Conservation (phyloP, 1,139 yeast species). For the Yamadazyma kanchanaburiensis region DNA sequence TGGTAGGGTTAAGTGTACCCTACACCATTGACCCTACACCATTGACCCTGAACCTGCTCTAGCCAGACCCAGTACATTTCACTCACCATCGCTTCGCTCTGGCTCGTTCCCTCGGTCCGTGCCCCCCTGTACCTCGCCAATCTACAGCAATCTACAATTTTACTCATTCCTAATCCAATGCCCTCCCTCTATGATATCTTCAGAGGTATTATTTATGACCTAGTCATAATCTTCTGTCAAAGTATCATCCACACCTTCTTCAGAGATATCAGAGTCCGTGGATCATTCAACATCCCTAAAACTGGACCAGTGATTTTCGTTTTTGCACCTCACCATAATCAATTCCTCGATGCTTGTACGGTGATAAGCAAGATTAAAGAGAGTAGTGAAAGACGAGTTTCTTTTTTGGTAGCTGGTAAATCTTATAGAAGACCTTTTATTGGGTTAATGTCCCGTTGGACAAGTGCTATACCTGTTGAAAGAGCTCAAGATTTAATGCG, state of each 20-base stretch:
- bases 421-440: constrained; percentile 52
- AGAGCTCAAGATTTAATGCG: constrained; percentile 66
- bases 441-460: constrained; percentile 54
- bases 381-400: constrained; percentile 37
- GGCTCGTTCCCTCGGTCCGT: too few relatives aligned
- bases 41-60: too few relatives aligned
- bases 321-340: constrained; percentile 47
- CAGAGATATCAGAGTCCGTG: constrained; percentile 39
- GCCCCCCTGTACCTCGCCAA: too few relatives aligned
- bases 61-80: too few relatives aligned
- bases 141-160: too few relatives aligned
- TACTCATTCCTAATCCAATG: too few relatives aligned
- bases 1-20: too few relatives aligned
- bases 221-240: constrained; percentile 34
- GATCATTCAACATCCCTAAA: constrained; percentile 38
- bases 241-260: constrained; percentile 40
- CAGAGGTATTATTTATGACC: constrained; percentile 24
- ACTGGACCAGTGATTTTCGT: constrained; percentile 42
- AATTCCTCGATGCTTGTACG: constrained; percentile 41
- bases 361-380: constrained; percentile 39
- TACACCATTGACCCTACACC: too few relatives aligned
- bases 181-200: constrained; percentile 2
- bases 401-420: constrained; percentile 65
- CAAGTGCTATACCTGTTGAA: constrained; percentile 70
- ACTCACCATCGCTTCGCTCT: too few relatives aligned